Base-by-base conservation (phyloP, 2,329 filamentous ascomycete species). In the Lecanicillium sp. region DNA sequence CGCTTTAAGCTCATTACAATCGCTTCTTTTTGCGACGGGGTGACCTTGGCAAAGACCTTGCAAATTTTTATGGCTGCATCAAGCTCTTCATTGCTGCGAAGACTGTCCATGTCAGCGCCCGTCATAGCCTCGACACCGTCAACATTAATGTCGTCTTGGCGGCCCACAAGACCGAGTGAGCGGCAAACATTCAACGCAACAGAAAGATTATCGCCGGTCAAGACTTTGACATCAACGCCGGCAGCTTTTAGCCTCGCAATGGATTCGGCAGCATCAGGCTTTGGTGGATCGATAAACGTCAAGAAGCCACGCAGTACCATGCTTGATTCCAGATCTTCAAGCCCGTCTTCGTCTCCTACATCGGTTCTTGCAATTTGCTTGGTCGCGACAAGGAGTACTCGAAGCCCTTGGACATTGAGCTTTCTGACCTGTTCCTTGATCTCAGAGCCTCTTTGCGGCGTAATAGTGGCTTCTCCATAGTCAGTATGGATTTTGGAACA, bases 131-230 rank as follows among this genome's bases (percentile, higher is more conserved):
- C 44, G 5, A 52, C 33, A 11, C 49, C 49, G 10, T 50, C 45
- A 17, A 38, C 37, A 6, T 49, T 45, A 2, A 41, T 35, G 2
- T 36, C 37, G 11, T 50, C 47, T 10, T 28, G 33, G 9, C 37
- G 44, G n/a, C 44, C 41, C 11, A 48, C 39, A 6, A 56, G 40
- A 3, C 42, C 42, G 4, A 56, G 44, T 5, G 46, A 38, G 29
- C 50, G 49, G 34, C 53, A 56, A 9, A 54, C 47, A 28, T 55
- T 55, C 25, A 56, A 37, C 4, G 52, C 50, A n/a, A 56, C 52
- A 3, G 51, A 44, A 13, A 56, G 40, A 20, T 45, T 50, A 29
- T 56, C 53, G 12, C 53, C 53, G 0, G 53, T 55, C 17, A 56
- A 46, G 9, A 56, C 47, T 41, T 56, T 55, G 45, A 52, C 43